phyloP scores from a whole-genome alignment of 371 early-diverging fungal genomes.

The Mucor plumbeus region DNA sequence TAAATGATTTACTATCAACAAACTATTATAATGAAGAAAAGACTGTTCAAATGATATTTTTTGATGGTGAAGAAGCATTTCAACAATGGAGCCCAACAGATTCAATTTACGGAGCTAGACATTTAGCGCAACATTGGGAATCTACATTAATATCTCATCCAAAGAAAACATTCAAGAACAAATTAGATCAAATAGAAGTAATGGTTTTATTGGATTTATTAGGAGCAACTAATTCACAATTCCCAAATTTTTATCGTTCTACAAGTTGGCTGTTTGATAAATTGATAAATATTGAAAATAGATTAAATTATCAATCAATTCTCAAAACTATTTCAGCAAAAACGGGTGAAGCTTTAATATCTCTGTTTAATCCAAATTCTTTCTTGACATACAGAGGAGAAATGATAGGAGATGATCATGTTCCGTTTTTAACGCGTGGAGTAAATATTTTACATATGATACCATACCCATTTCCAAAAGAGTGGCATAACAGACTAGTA shows the following conservation, averaged over 20 bases:
- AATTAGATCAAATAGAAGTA: conserved; percentile 76
- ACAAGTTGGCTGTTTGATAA: conserved; percentile 68
- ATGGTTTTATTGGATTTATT: conserved; percentile 90
- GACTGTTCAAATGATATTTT: conserved; percentile 90
- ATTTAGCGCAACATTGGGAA: conserved; percentile 57
- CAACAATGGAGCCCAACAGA: conserved; percentile 76
- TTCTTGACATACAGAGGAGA: conserved; percentile 39
- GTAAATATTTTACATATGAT: conserved; percentile 92
- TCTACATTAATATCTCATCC: conserved; percentile 30
- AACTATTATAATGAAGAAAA: conserved; percentile 41
- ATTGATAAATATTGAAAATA: conserved; percentile 53
- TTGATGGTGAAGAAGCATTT: conserved; percentile 98
- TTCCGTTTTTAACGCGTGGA: conserved; percentile 82
- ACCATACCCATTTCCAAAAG: conserved; percentile 87
- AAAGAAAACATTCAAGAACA: conserved; percentile 34
- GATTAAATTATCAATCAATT: conserved; percentile 33
- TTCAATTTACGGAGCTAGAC: conserved; percentile 90
- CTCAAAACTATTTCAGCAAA: conserved; percentile 36
- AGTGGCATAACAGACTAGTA: conserved; percentile 86
- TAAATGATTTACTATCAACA: conserved; percentile 20
- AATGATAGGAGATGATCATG: conserved; percentile 89
- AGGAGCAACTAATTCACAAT: conserved; percentile 60
- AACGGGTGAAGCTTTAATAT: conserved; percentile 25
- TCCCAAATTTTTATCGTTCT: conserved; percentile 64
- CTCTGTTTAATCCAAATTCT: conserved; percentile 47